Evolutionary conservation across 1,284 basidiomycete species (phyloP), one percentile per base, ranked within the genome.

Genomic region (Neonothopanus nambi): DNA sequence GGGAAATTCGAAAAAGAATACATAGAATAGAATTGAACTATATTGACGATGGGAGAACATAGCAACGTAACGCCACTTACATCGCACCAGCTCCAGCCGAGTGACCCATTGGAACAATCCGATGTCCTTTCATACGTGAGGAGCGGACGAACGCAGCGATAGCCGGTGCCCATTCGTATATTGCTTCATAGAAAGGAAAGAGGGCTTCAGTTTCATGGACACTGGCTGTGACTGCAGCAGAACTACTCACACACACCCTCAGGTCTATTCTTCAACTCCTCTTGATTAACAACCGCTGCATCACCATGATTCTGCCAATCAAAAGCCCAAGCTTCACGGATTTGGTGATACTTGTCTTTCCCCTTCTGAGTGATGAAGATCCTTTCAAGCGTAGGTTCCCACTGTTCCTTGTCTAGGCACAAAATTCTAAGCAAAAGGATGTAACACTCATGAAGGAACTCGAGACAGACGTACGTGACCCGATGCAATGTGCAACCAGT

Each of bases 231-330:
- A 28, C 18, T 15, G 36, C 9, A 36, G 6, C 40, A 30, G 11
- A 9, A 38, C 20, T 4, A 66, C 74, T 62, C 52, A 76, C 74
- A 74, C 30, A 76, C 67, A 39, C 64, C 65, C 18, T 69, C 63
- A 13, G 62, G 56, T 28, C 71, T 67, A 36, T 59, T 49, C 36
- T 68, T 64, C 35, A 59, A 26, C 20, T 26, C 40, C 28, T 55
- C 39, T 23, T 47, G 43, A 46, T 59, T 59, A 21, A 53, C 13
- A 24, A 52, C 28, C 3, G 52, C 58, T 5, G 52, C 46, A 28
- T 59, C 61, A 23, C 62, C 62, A 46, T 67, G 65, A 41, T 52
- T 62, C 35, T 61, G 63, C 63, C 65, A 63, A 59, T 67, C 64
- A 36, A 67, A 62, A 5, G 61, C 56, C 63, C 62, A 65, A 17